Conservation (phyloP, 805 yeast species). For the Teunomyces gatunensis region DNA sequence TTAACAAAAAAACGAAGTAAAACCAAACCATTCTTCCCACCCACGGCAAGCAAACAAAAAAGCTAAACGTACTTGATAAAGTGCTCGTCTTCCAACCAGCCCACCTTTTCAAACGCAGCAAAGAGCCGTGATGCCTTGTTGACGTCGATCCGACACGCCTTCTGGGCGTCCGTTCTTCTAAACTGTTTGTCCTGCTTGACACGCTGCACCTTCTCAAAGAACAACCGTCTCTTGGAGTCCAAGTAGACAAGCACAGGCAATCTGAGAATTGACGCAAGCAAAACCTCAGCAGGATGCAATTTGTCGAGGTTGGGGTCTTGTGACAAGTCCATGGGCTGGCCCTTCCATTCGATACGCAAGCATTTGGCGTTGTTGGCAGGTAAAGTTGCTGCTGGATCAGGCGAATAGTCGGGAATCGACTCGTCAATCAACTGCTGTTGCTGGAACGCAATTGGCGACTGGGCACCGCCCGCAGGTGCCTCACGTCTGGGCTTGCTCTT, state of each 20-base stretch:
- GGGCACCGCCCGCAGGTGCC: constrained; percentile 23
- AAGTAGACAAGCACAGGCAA: constrained; percentile 83
- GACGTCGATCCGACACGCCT: constrained; percentile 95
- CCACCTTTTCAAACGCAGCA: constrained; percentile 87
- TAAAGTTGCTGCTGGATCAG: constrained; percentile 54
- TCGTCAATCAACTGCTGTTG: constrained; percentile 61
- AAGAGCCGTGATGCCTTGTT: constrained; percentile 90
- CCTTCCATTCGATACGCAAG: constrained; percentile 94
- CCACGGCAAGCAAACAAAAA: not conserved
- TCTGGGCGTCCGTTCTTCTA: constrained; percentile 96
- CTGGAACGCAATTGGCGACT: constrained; percentile 29
- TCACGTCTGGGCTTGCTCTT: constrained; percentile 41
- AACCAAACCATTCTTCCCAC: not conserved
- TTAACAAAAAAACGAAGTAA: not conserved
- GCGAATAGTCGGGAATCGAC: constrained; percentile 79
- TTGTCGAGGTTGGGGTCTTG: constrained; percentile 68
- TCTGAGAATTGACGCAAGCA: constrained; percentile 83
- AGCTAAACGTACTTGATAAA: constrained; percentile 34
- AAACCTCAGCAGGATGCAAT: constrained; percentile 89
- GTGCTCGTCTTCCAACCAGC: constrained; percentile 81
- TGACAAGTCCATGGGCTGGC: constrained; percentile 90
- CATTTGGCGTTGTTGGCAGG: constrained; percentile 67
- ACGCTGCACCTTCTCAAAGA: constrained; percentile 83
- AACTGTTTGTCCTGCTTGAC: constrained; percentile 69
- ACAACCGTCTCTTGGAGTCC: constrained; percentile 67